A percentile compares a stretch with the other conserved stretches of the same genome.
These are phyloP conservation scores for Colletotrichum shisoi DNA, from an alignment of 2,329 filamentous ascomycete species.

Conservation along the genomic window DNA sequence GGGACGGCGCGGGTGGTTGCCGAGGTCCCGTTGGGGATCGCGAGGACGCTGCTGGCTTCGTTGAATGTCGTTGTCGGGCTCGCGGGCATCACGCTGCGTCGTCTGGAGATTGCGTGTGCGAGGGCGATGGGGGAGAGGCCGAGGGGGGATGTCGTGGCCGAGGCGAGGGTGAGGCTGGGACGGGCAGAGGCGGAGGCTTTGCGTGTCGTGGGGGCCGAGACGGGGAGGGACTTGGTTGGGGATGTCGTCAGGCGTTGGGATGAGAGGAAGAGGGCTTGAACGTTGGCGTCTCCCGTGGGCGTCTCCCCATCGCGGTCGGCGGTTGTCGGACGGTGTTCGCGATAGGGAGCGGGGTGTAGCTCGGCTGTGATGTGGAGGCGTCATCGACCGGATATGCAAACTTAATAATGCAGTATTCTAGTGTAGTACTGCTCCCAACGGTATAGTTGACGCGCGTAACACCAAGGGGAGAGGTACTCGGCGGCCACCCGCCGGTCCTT, in stretches of 20 bases:
- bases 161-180: conserved; percentile 27
- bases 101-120: conserved; percentile 1
- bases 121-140: conserved; percentile 30
- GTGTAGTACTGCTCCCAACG: no score
- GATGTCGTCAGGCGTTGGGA: conserved; percentile 29
- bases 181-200: conserved; percentile 21
- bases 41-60: conserved; percentile 7
- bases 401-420: neutral
- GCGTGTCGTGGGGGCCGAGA: conserved; percentile 6
- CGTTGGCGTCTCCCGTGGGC: neutral
- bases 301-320: neutral
- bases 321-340: neutral
- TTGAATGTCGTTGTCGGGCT: conserved; percentile 19
- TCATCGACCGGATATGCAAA: no score
- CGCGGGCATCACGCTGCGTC: conserved; percentile 8
- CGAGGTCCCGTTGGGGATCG: conserved; percentile 1
- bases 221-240: conserved; percentile 4
- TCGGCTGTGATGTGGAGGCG: neutral
- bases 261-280: conserved; percentile 11
- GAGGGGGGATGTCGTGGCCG: conserved; percentile 25
- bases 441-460: no score
- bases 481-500: no score
- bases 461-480: no score
- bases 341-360: neutral
- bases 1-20: neutral